These are phyloP conservation scores for Lophiostoma macrostomum DNA, from an alignment of 495 filamentous ascomycete genomes.

Conservation along the genomic window DNA sequence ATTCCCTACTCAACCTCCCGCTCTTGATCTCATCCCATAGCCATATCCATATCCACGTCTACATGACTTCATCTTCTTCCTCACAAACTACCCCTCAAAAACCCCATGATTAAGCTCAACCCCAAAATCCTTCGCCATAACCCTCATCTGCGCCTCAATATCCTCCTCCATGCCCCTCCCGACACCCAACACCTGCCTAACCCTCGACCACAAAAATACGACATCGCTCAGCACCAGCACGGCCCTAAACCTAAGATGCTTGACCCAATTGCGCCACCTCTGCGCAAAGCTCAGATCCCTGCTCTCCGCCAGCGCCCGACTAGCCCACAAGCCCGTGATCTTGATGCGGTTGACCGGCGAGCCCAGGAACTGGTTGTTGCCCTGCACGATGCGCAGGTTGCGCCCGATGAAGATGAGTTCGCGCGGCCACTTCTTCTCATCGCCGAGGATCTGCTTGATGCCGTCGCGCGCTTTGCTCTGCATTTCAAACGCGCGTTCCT, in stretches of 20 bases:
- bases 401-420: slow-evolving; percentile 94
- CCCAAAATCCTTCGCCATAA: slow-evolving; percentile 85
- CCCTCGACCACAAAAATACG: slow-evolving; percentile 74
- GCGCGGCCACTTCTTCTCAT: slow-evolving; percentile 89
- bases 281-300: slow-evolving; percentile 56
- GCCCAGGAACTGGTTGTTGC: slow-evolving; percentile 79
- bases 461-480: slow-evolving; percentile 80
- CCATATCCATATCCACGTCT: no score
- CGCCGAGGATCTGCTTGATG: slow-evolving; percentile 76
- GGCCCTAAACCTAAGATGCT: slow-evolving; percentile 73
- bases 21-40: no score
- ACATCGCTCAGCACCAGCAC: slow-evolving; percentile 78
- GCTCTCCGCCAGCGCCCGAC: slow-evolving; percentile 68
- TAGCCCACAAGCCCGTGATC: slow-evolving; percentile 90
- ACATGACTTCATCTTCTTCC: no score
- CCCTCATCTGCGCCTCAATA: slow-evolving; percentile 79
- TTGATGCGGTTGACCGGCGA: slow-evolving; percentile 93
- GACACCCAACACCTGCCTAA: slow-evolving; percentile 68
- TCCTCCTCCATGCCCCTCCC: slow-evolving; percentile 92
- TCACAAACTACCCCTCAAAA: slow-evolving; percentile 94
- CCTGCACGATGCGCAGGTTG: slow-evolving; percentile 90
- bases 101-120: slow-evolving; percentile 83
- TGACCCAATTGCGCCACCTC: slow-evolving; percentile 56
- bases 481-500: slow-evolving; percentile 71
- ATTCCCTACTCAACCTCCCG: no score